Evolutionary conservation across 2,329 filamentous ascomycete species (phyloP).

Genomic region (Sporothrix schenckii): DNA sequence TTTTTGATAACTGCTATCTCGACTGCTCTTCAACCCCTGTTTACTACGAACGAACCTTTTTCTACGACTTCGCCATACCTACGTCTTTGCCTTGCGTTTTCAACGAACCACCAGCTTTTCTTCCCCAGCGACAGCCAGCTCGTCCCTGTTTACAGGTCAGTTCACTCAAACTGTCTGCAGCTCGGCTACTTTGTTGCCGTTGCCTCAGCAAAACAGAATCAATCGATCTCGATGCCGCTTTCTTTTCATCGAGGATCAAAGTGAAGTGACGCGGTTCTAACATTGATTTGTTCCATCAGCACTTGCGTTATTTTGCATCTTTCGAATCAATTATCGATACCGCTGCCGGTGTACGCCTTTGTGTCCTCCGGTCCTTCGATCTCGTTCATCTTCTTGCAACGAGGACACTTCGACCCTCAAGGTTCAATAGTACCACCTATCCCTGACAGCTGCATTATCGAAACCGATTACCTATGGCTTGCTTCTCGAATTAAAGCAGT

Average conservation of each 20-base stretch:
- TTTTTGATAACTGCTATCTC: neutral
- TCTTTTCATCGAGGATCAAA: neutral
- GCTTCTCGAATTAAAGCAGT: constrained; percentile 35
- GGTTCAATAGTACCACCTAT: constrained; percentile 12
- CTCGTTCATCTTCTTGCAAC: neutral
- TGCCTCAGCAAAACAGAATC: too few species aligned
- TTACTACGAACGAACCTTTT: neutral
- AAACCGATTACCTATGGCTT: constrained; percentile 43
- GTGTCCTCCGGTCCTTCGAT: neutral
- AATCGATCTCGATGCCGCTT: too few species aligned
- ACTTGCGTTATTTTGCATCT: neutral
- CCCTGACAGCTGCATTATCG: constrained; percentile 1
- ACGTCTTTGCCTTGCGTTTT: neutral
- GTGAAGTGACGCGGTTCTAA: neutral
- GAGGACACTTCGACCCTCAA: neutral
- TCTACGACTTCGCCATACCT: neutral
- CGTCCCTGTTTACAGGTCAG: constrained; percentile 17
- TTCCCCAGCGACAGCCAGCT: constrained; percentile 16
- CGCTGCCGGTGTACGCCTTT: neutral
- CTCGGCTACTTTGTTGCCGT: neutral
- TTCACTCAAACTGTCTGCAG: neutral
- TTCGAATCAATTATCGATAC: neutral
- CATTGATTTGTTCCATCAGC: neutral
- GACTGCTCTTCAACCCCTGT: neutral
- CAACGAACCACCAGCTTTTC: neutral